Evolutionary conservation across 176 grass and related monocot genomes (phyloP).

Genomic region (Chloris gayana): DNA sequence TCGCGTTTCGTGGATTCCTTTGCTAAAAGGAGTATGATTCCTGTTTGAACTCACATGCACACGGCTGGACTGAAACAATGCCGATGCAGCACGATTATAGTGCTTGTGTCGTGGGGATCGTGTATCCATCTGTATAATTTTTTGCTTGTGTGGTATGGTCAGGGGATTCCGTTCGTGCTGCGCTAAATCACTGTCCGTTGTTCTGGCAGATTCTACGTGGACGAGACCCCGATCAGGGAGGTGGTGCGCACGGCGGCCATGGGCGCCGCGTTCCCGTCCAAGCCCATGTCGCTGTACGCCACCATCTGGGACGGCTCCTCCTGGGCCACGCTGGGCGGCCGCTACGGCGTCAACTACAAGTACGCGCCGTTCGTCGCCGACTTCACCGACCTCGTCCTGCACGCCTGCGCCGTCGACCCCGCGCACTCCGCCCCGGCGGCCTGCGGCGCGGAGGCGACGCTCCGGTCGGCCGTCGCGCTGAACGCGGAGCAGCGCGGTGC

Average conservation of each 20-base stretch:
- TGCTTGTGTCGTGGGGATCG: neutral
- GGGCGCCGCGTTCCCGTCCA: slow-evolving; percentile 76
- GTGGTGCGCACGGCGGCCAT: slow-evolving; percentile 65
- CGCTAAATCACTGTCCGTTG: neutral
- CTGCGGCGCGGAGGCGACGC: too few species aligned
- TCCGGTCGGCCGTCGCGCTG: too few species aligned
- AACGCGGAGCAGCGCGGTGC: slow-evolving; percentile 35
- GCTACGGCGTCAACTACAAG: slow-evolving; percentile 85
- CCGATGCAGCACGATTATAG: neutral
- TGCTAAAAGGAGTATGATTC: slow-evolving; percentile 28
- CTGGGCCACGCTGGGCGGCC: slow-evolving; percentile 87
- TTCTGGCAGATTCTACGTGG: slow-evolving; percentile 75
- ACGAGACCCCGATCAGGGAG: slow-evolving; percentile 79
- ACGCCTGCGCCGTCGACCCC: too few species aligned
- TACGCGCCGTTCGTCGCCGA: slow-evolving; percentile 90
- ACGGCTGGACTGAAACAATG: neutral
- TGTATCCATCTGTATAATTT: neutral
- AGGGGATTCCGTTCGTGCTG: too few species aligned
- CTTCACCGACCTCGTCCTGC: too few species aligned
- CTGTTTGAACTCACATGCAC: neutral
- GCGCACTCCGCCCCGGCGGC: too few species aligned
- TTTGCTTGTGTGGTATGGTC: too few species aligned
- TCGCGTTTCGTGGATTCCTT: slow-evolving; percentile 44
- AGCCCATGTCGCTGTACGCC: slow-evolving; percentile 90
- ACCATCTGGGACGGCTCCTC: slow-evolving; percentile 95